Evolutionary conservation across 2,329 filamentous ascomycete species (phyloP), one percentile per base, ranked within the genome.

Genomic region (Ophiosphaerella herpotricha): DNA sequence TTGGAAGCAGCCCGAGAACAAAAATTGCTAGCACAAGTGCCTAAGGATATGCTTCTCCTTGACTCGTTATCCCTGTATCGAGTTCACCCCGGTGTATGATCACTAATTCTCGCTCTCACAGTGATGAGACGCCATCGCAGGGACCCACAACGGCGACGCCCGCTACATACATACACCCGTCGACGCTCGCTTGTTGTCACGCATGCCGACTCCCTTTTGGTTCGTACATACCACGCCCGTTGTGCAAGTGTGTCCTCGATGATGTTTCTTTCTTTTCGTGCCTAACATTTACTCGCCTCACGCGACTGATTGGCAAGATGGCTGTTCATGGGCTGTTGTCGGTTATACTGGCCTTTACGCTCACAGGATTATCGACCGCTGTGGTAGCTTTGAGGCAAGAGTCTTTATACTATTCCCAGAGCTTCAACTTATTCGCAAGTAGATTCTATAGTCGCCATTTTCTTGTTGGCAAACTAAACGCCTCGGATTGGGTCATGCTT

Each of bases 371-470:
- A 7, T 71, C 67, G 24, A 71, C 67, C 7, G 18, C 67, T 12
- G 54, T 71, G 18, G 63, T 71, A 39, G 60, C 55, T 26, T 48
- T 69, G 18, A 67, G 67, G 67, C 64, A 56, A 44, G 40, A n/a
- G 47, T 39, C 7, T 45, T 35, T 14, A 23, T n/a, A n/a, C n/a
- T 6, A 34, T 23, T 29, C 26, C 26, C 26, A 4, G 7, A 26
- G 42, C 14, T 14, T 32, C 35, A 16, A 11, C 26, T 51, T 59
- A 26, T 60, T 42, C n/a, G 18, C 7, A 39, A 7, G 4, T 37
- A 70, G 67, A 40, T 68, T 70, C 29, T 71, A 71, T 43, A 58
- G 59, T 43, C 66, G 67, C 3, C 55, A 66, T 36, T 66, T 58
- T 29, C 50, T 67, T 13, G 55, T 64, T 14, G 52, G 63, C 7